Evolutionary conservation across 148 eudicot genomes (phyloP).

Genomic region (Suaeda aralocaspica): DNA sequence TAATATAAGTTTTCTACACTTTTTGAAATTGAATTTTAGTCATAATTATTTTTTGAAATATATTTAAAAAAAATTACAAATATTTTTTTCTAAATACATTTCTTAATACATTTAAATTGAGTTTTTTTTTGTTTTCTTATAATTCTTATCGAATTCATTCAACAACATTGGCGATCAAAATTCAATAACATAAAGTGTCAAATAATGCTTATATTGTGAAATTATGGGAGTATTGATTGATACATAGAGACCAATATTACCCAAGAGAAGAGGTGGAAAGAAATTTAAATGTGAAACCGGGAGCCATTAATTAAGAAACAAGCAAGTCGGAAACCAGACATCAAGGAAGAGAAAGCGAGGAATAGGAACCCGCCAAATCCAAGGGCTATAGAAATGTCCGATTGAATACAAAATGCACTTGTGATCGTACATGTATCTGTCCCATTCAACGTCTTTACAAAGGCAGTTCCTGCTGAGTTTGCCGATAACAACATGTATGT

Average conservation of each 20-base stretch:
- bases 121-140: background rate
- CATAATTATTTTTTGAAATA: background rate
- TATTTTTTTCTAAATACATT: background rate
- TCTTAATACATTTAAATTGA: background rate
- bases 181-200: background rate
- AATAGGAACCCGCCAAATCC: conserved; percentile 76
- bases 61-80: background rate
- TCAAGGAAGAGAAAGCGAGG: conserved; percentile 54
- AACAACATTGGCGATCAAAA: background rate
- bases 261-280: background rate
- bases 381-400: conserved; percentile 65
- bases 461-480: conserved; percentile 59
- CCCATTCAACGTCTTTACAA: conserved; percentile 50
- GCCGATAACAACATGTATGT: conserved; percentile 70
- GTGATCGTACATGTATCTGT: conserved; percentile 46
- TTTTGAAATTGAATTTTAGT: background rate
- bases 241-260: background rate
- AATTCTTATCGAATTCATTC: too few species aligned
- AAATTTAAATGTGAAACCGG: conserved; percentile 50
- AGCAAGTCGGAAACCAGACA: conserved; percentile 76
- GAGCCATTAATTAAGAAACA: conserved; percentile 68
- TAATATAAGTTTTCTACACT: background rate
- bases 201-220: background rate
- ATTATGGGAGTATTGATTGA: background rate
- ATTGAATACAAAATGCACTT: conserved; percentile 61